A percentile compares a stretch with the other conserved stretches of the same genome.
These are phyloP conservation scores for Phragmites australis DNA, from an alignment of 176 grass and related monocot species.

Conservation along the genomic window DNA sequence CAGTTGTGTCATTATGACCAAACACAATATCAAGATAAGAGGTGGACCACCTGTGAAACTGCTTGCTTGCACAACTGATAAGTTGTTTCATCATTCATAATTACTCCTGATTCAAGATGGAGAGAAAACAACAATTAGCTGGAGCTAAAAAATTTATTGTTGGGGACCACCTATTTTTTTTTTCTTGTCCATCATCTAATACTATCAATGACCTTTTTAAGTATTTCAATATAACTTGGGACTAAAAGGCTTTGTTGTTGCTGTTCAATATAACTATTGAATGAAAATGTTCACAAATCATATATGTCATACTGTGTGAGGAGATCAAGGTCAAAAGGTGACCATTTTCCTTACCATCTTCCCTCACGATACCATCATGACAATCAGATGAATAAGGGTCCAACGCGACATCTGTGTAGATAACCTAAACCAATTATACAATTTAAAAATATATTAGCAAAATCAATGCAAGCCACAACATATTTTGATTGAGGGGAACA, in stretches of 20 bases:
- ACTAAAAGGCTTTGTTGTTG: too few species aligned
- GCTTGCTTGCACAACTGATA: conserved; percentile 98
- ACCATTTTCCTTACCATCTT: conserved; percentile 73
- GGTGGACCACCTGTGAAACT: conserved; percentile 79
- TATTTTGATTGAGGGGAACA: not conserved
- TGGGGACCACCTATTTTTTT: not conserved
- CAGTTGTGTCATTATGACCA: not conserved
- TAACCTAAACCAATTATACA: conserved; percentile 49
- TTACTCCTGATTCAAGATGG: conserved; percentile 62
- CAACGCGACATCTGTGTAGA: conserved; percentile 95
- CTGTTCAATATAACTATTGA: too few species aligned
- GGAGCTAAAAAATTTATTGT: too few species aligned
- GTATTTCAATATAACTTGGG: not conserved
- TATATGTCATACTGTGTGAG: not conserved
- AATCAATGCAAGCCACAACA: not conserved
- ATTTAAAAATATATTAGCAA: conserved; percentile 3
- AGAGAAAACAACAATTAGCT: conserved; percentile 25
- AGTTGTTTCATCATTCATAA: conserved; percentile 96
- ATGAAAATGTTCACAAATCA: conserved; percentile 1
- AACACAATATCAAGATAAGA: conserved; percentile 26
- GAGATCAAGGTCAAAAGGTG: conserved; percentile 12
- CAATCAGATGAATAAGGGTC: conserved; percentile 98
- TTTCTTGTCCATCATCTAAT: not conserved
- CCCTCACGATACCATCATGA: conserved; percentile 96
- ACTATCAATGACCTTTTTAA: not conserved